These are phyloP conservation scores for Aurantiochytrium sp. DNA, from an alignment of 108 stramenopile genomes.

Conservation along the genomic window DNA sequence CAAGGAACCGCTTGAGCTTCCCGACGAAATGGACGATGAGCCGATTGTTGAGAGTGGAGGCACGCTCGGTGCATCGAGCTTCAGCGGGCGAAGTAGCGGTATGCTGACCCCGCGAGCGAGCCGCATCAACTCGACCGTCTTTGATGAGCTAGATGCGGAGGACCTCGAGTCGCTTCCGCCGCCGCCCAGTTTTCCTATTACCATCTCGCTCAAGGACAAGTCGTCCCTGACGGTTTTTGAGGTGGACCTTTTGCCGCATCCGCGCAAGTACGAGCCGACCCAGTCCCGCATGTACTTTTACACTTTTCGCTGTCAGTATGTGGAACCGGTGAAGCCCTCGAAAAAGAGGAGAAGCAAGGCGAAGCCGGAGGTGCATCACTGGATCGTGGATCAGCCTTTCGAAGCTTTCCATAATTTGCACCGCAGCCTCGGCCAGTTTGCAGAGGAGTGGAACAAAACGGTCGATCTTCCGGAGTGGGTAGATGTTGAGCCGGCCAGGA, in stretches of 20 bases:
- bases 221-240: neutral
- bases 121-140: neutral
- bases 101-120: neutral
- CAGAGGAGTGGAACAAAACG: neutral
- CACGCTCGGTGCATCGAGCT: too few relatives aligned
- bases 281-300: neutral
- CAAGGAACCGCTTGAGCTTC: neutral
- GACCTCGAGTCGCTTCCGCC: neutral
- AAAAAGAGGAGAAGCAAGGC: neutral
- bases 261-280: neutral
- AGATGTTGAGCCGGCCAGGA: neutral
- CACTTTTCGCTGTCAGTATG: neutral
- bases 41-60: too few relatives aligned
- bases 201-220: neutral
- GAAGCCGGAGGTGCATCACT: neutral
- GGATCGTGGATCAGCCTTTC: constrained; percentile 8
- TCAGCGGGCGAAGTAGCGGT: too few relatives aligned
- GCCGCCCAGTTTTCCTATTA: neutral
- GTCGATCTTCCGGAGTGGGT: neutral
- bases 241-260: neutral
- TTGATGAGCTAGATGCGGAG: neutral
- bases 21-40: neutral
- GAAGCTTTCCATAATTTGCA: neutral
- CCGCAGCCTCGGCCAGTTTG: neutral
- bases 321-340: neutral